A percentile compares a stretch with the other conserved stretches of the same genome.
phyloP scores from a whole-genome alignment of 768 basidiomycete species.

The Amanita molliuscula region DNA sequence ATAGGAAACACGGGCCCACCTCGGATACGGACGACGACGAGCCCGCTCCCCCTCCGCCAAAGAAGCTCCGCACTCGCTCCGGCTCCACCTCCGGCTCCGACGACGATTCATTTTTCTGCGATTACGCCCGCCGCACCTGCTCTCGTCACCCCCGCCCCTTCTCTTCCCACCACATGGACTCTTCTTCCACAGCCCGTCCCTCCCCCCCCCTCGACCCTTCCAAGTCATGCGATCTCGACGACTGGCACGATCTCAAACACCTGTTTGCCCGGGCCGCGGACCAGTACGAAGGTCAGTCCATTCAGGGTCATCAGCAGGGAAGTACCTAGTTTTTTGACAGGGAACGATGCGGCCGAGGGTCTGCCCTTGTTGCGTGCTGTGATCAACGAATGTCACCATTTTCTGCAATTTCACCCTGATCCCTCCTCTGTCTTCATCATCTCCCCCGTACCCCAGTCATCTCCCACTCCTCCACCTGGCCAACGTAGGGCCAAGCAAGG shows the following conservation, averaged over 20 bases:
- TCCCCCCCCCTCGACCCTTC: slow-evolving; percentile 11
- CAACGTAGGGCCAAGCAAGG: neutral
- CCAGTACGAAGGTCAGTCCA: slow-evolving; percentile 44
- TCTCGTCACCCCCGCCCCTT: neutral
- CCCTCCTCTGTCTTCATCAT: slow-evolving; percentile 40
- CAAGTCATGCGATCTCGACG: slow-evolving; percentile 28
- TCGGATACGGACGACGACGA: slow-evolving; percentile 15
- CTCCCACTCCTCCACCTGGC: slow-evolving; percentile 5
- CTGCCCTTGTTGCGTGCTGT: slow-evolving; percentile 50
- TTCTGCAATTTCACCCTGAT: slow-evolving; percentile 42
- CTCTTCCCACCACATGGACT: slow-evolving; percentile 18
- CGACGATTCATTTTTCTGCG: neutral
- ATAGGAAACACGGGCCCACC: slow-evolving; percentile 6
- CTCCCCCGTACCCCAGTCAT: slow-evolving; percentile 7
- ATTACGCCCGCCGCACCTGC: too few relatives aligned
- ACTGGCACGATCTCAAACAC: slow-evolving; percentile 63
- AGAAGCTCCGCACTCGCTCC: slow-evolving; percentile 6
- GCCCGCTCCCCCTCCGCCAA: slow-evolving; percentile 9
- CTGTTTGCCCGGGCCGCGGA: slow-evolving; percentile 47
- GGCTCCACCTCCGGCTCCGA: slow-evolving; percentile 11
- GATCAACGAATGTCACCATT: slow-evolving; percentile 61
- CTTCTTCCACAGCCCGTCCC: slow-evolving; percentile 23
- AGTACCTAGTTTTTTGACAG: slow-evolving; percentile 14
- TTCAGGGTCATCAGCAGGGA: neutral
- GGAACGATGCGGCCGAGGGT: slow-evolving; percentile 35